A percentile compares a stretch with the other conserved stretches of the same genome.
These are phyloP conservation scores for Verticillium nonalfalfae DNA, from an alignment of 2,329 filamentous ascomycete genomes.

Conservation along the genomic window DNA sequence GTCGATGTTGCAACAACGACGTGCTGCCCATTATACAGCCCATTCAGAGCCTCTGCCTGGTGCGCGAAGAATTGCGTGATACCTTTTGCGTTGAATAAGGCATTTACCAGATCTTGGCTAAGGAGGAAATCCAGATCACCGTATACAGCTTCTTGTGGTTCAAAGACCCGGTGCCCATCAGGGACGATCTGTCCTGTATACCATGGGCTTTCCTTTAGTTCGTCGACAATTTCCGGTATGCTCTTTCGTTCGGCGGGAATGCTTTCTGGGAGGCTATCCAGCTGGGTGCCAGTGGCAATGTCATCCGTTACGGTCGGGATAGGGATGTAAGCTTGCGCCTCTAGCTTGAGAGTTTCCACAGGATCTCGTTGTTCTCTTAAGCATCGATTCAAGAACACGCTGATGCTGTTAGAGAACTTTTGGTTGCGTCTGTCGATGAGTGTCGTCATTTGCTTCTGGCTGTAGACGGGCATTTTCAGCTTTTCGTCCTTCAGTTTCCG, in stretches of 20 bases:
- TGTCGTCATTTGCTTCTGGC: constrained; percentile 84
- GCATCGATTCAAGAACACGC: constrained; percentile 71
- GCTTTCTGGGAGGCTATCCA: constrained; percentile 51
- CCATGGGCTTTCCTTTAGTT: constrained; percentile 78
- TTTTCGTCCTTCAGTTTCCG: constrained; percentile 69
- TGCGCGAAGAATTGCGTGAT: constrained; percentile 87
- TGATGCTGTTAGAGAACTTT: constrained; percentile 74
- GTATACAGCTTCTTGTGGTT: constrained; percentile 73
- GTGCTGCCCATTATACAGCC: constrained; percentile 71
- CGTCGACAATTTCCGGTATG: constrained; percentile 77
- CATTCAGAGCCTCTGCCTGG: constrained; percentile 90
- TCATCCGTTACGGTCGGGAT: constrained; percentile 39
- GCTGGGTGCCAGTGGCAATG: constrained; percentile 20
- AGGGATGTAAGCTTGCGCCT: constrained; percentile 57
- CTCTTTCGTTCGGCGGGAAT: constrained; percentile 77
- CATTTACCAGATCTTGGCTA: constrained; percentile 91
- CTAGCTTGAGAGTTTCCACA: constrained; percentile 53
- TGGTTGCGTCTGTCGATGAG: constrained; percentile 85
- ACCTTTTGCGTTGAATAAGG: constrained; percentile 82
- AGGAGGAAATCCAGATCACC: constrained; percentile 80
- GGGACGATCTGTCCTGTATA: constrained; percentile 91
- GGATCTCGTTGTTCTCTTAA: constrained; percentile 59
- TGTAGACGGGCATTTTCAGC: constrained; percentile 86
- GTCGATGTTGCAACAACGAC: constrained; percentile 94
- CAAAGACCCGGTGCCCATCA: constrained; percentile 86